A percentile compares a stretch with the other conserved stretches of the same genome.
Conservation (phyloP, 495 filamentous ascomycete species). For the Parathielavia hyrcaniae region DNA sequence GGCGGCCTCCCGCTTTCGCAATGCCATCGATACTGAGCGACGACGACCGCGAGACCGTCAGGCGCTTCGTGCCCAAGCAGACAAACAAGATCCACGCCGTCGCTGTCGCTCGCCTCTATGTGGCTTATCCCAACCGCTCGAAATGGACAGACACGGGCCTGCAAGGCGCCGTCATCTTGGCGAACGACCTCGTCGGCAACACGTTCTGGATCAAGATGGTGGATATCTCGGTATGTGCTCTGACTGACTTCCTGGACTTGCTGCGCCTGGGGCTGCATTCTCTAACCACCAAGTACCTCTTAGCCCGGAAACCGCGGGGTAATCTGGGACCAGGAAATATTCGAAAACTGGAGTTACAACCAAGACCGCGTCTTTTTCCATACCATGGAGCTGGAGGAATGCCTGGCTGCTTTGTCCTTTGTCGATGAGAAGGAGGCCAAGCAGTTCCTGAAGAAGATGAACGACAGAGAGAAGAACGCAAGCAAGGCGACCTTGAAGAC, state of each 20-base stretch:
- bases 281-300: slow-evolving; percentile 21
- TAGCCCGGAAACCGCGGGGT: slow-evolving; percentile 81
- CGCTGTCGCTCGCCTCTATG: slow-evolving; percentile 88
- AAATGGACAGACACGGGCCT: slow-evolving; percentile 93
- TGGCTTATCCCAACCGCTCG: slow-evolving; percentile 78
- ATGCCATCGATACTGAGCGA: slow-evolving; percentile 89
- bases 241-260: background rate
- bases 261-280: background rate
- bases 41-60: slow-evolving; percentile 88
- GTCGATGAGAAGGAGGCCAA: slow-evolving; percentile 94
- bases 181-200: slow-evolving; percentile 88
- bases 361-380: slow-evolving; percentile 97
- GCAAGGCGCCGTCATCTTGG: slow-evolving; percentile 87
- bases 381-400: slow-evolving; percentile 89
- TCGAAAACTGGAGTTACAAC: slow-evolving; percentile 88
- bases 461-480: slow-evolving; percentile 87
- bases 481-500: slow-evolving; percentile 75
- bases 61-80: slow-evolving; percentile 81
- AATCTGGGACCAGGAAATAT: slow-evolving; percentile 98
- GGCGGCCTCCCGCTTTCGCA: slow-evolving; percentile 23
- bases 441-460: slow-evolving; percentile 89
- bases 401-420: slow-evolving; percentile 83
- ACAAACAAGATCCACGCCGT: slow-evolving; percentile 94
- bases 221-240: slow-evolving; percentile 74
- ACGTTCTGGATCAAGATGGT: slow-evolving; percentile 97